Evolutionary conservation across 768 basidiomycete species (phyloP), one percentile per base, ranked within the genome.

Genomic region (Auriscalpium orientale): DNA sequence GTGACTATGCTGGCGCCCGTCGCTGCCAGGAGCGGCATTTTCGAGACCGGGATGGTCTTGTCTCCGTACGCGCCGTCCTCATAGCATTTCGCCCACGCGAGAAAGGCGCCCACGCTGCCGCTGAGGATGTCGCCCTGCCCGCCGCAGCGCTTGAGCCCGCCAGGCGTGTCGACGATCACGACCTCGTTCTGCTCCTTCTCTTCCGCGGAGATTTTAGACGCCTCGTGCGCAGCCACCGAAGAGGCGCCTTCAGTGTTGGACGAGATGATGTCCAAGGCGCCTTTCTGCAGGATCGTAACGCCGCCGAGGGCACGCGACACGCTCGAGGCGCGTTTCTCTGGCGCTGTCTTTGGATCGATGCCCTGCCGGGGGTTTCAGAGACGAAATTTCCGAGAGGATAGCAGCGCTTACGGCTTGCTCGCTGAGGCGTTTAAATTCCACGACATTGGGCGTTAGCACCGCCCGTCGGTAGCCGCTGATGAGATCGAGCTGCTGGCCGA

Each of bases 71-170:
- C 81, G 15, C 93, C 89, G 46, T 83, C 82, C 65, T 95, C 92
- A 67, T 90, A 98, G 64, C 90, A 92, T 68, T 88, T 89, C 5
- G 89, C 92, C 95, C 97, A 99, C 4, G 95, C 95, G 62, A 98
- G 75, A 68, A 97, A 82, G 2, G 92, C 82, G 0, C 94, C 97
- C 10, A 93, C 87, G 46, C 80, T 77, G 12, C 97, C 97, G 63
- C 87, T 89, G 54, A 98, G 69, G 38, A 99, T 84, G 70, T 99
- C 97, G 0, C 97, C 97, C 68, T 98, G 97, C 1, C 97, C 97
- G 12, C 97, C 95, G 64, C 92, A 95, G 54, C 97, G 76, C 72
- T 95, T 95, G 63, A 91, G 62, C 1, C 95, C 94, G 1, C 97
- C 97, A 53, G 81, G 72, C 0, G 77, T 71, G 59, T 88, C 84